Conservation (phyloP, 306 rosid genomes). For the Sechiopsis laciniata region DNA sequence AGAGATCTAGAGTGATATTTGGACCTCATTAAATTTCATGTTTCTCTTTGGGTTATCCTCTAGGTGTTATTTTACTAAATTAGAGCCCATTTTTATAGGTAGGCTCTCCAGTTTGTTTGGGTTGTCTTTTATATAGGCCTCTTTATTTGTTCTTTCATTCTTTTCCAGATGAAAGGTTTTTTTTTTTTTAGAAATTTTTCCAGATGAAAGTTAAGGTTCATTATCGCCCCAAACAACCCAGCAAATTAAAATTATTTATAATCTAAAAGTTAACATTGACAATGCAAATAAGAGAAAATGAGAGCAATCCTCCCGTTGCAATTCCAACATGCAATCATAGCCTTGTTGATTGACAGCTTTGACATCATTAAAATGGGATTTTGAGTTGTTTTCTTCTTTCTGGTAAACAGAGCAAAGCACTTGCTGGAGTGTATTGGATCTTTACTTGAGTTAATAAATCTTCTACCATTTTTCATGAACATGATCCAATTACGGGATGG, state of each 20-base stretch:
- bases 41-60: too few relatives aligned
- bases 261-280: neutral
- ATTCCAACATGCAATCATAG: neutral
- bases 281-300: neutral
- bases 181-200: too few relatives aligned
- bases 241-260: neutral
- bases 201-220: too few relatives aligned
- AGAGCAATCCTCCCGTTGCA: neutral
- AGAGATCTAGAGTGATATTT: too few relatives aligned
- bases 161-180: too few relatives aligned
- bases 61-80: too few relatives aligned
- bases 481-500: neutral
- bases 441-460: neutral
- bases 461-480: neutral
- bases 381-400: slow-evolving; percentile 6
- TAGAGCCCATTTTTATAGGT: too few relatives aligned
- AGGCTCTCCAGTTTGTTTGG: too few relatives aligned
- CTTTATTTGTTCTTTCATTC: too few relatives aligned
- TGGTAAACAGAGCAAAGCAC: neutral
- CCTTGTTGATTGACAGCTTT: neutral
- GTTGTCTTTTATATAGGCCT: too few relatives aligned
- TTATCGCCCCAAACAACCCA: neutral
- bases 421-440: neutral
- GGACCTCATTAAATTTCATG: too few relatives aligned
- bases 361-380: neutral